phyloP scores from a whole-genome alignment of 31 red algal genomes.

The Odonthalia washingtoniensis region DNA sequence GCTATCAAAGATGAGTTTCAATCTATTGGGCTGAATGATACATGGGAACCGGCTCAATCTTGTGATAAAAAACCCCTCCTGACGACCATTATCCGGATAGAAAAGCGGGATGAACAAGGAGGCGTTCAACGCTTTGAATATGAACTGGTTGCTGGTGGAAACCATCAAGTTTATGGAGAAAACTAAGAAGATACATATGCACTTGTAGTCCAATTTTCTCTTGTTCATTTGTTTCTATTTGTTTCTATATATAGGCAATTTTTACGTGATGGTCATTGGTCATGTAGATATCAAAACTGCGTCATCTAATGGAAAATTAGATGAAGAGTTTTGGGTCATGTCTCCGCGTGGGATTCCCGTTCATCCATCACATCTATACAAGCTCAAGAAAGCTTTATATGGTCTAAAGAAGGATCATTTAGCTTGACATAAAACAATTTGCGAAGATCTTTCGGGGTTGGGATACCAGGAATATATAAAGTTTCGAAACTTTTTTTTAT shows the following conservation, averaged over 20 bases:
- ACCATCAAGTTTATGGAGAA: conserved; percentile 30
- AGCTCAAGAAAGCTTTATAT: conserved; percentile 9
- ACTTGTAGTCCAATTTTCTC: neutral
- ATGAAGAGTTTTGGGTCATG: conserved; percentile 9
- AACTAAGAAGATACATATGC: conserved; percentile 3
- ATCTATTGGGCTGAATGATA: neutral
- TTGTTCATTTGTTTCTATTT: conserved; percentile 11
- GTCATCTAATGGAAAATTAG: neutral
- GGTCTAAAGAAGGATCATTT: conserved; percentile 5
- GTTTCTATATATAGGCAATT: neutral
- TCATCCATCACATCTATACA: neutral
- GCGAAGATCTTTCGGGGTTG: neutral
- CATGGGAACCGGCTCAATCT: neutral
- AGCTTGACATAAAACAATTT: neutral
- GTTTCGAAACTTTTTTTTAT: no score
- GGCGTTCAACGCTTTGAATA: neutral
- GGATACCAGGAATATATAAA: no score
- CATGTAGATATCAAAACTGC: conserved; percentile 25
- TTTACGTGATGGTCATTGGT: conserved; percentile 27
- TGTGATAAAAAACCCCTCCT: neutral
- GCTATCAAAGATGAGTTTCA: neutral
- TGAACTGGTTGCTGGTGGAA: conserved; percentile 27
- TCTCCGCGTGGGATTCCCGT: neutral
- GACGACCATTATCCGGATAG: neutral
- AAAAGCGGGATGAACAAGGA: neutral